phyloP scores from a whole-genome alignment of 2,329 filamentous ascomycete genomes.

The Ilyonectria robusta region DNA sequence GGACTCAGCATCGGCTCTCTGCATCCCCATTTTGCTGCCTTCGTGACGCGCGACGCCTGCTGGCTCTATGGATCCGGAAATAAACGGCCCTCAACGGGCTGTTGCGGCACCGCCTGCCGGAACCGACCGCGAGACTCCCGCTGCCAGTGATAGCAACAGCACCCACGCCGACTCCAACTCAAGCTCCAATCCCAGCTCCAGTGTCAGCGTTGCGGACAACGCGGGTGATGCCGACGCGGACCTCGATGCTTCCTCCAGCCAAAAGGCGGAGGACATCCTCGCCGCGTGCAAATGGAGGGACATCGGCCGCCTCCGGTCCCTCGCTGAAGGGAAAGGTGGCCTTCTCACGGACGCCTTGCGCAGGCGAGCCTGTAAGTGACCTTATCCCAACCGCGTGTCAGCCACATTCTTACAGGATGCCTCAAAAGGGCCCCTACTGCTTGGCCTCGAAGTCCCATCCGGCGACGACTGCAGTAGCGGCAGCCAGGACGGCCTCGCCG shows the following conservation, averaged over 20 bases:
- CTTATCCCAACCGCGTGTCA: conserved; percentile 8
- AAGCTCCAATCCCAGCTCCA: conserved; percentile 29
- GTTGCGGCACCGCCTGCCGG: conserved; percentile 14
- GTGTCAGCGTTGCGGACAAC: conserved; percentile 17
- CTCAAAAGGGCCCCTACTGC: conserved; percentile 71
- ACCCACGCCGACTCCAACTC: conserved; percentile 24
- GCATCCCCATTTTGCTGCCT: conserved; percentile 16
- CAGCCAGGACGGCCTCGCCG: conserved; percentile 30
- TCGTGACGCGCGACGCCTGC: not conserved
- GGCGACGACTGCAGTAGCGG: conserved; percentile 22
- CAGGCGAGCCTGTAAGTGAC: conserved; percentile 80
- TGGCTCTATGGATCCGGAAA: conserved; percentile 30
- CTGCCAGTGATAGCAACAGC: conserved; percentile 29
- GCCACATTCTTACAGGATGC: conserved; percentile 33
- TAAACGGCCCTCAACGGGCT: conserved; percentile 24
- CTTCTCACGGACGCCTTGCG: conserved; percentile 78
- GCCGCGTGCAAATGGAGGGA: conserved; percentile 73
- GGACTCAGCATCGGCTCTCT: conserved; percentile 17
- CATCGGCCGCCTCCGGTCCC: conserved; percentile 66
- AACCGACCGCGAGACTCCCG: conserved; percentile 29
- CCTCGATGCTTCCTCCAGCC: conserved; percentile 30
- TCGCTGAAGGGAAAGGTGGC: conserved; percentile 77
- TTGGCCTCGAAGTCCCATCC: conserved; percentile 57
- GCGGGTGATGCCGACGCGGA: conserved; percentile 22
- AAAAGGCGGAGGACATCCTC: conserved; percentile 58